These are phyloP conservation scores for Clohesyomyces aquaticus DNA, from an alignment of 495 filamentous ascomycete genomes.

Conservation along the genomic window DNA sequence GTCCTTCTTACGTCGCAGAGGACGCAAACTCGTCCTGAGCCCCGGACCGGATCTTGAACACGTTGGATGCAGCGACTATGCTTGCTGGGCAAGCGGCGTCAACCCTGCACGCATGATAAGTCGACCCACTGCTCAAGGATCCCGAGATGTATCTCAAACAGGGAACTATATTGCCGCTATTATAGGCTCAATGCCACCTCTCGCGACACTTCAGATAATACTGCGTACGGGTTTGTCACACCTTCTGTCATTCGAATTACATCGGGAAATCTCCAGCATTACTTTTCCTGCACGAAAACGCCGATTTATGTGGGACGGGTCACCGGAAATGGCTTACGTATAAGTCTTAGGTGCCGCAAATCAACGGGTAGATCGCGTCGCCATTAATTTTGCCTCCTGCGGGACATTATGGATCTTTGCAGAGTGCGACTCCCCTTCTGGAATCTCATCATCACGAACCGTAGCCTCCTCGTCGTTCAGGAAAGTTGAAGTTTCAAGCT, in stretches of 20 bases:
- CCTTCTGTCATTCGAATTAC: neutral
- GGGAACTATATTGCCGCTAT: constrained; percentile 31
- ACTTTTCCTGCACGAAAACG: neutral
- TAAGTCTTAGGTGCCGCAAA: neutral
- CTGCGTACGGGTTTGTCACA: neutral
- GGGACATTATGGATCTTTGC: no score
- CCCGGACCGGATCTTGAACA: constrained; percentile 20
- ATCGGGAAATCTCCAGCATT: neutral
- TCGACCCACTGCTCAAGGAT: neutral
- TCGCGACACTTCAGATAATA: neutral
- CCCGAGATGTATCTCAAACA: constrained; percentile 15
- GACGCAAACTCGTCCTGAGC: constrained; percentile 15
- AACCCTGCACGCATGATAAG: neutral
- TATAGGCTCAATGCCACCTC: constrained; percentile 31
- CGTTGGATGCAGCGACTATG: constrained; percentile 24
- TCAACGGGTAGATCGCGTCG: no score
- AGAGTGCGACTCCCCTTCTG: no score
- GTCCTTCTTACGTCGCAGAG: neutral
- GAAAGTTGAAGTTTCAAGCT: neutral
- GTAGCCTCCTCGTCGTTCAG: no score
- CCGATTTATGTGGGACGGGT: neutral
- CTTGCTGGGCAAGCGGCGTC: constrained; percentile 4
- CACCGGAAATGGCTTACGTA: neutral
- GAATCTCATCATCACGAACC: no score
- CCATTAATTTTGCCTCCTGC: no score